Evolutionary conservation across 108 stramenopile genomes (phyloP), one percentile per base, ranked within the genome.

Genomic region (Epithemia pelagica): DNA sequence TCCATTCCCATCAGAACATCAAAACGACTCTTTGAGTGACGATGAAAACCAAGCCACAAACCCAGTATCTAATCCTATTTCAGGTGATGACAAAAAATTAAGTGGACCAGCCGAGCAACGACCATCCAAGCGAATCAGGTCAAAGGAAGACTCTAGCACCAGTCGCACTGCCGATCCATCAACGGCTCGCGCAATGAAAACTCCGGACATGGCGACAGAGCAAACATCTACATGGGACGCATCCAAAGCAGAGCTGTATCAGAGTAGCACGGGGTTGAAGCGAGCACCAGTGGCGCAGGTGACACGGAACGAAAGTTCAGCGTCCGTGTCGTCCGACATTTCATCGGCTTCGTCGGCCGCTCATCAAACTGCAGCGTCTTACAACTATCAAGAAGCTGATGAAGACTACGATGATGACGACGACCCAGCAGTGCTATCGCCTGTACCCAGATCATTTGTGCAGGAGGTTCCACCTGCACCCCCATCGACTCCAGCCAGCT

Each of bases 381-480:
- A 46, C 37, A 46, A 46, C 15, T 10, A 46, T 10, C 37, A 46
- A 5, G 37, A 46, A 10, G 37, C 37, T 5, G 37, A 46, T 15
- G 37, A 46, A 46, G 37, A 46, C 5, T 46, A 46, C 15, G 15
- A 46, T 15, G 37, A 46, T 46, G 37, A 46, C 37, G 37, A 46
- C 15, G 37, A 46, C 15, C 37, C 37, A 10, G 37, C 37, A 15
- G 37, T 15, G 15, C 33, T 31, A 37, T 63, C 62, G 19, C 62
- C 62, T 28, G 62, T 63, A n/a, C 62, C 30, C 28, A 63, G 25
- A 51, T 5, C 61, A 25, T 54, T 31, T 53, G 53, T 28, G 20
- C 54, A 24, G 54, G 74, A 82, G 28, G 64, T 77, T 51, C 76
- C 81, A 37, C 81, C 73, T 10, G 81, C 76, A n/a, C 81, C 81